phyloP scores from a whole-genome alignment of 1,284 basidiomycete genomes.

The Ustilago crameri region DNA sequence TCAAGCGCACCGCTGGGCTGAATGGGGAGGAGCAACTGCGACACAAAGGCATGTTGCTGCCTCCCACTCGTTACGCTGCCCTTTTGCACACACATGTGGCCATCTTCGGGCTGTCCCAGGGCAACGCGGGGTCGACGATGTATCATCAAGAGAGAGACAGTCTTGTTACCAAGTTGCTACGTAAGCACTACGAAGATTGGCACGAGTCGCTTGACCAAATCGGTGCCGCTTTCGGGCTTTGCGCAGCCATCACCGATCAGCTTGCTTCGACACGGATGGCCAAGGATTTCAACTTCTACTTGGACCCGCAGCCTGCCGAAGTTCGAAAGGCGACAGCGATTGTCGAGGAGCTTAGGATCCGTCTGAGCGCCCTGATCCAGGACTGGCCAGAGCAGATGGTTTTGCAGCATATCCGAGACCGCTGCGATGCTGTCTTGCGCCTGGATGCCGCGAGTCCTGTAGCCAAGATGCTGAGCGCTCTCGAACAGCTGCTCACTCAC shows the following conservation, averaged over 20 bases:
- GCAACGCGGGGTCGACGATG: conserved; percentile 6
- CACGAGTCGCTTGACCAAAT: conserved; percentile 46
- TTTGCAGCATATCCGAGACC: conserved; percentile 82
- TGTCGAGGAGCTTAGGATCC: conserved; percentile 44
- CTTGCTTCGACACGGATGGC: conserved; percentile 16
- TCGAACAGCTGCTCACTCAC: conserved; percentile 87
- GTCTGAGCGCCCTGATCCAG: conserved; percentile 72
- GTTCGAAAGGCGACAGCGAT: conserved; percentile 49
- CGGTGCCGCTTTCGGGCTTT: conserved; percentile 57
- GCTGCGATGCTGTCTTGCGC: conserved; percentile 78
- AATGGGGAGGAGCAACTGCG: conserved; percentile 15
- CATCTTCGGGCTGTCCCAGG: conserved; percentile 35
- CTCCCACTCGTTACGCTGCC: conserved; percentile 18
- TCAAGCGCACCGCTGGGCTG: background rate
- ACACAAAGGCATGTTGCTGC: conserved; percentile 28
- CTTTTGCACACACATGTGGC: conserved; percentile 52
- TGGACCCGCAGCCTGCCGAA: conserved; percentile 53
- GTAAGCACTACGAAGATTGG: conserved; percentile 37
- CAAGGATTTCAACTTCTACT: conserved; percentile 62
- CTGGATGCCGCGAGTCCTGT: conserved; percentile 80
- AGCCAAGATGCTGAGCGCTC: conserved; percentile 82
- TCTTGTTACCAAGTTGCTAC: conserved; percentile 35
- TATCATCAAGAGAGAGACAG: conserved; percentile 26
- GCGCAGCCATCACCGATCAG: conserved; percentile 31
- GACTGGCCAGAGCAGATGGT: conserved; percentile 99